Evolutionary conservation across 768 basidiomycete genomes (phyloP), one percentile per base, ranked within the genome.

Genomic region (Tephrocybe sp.): DNA sequence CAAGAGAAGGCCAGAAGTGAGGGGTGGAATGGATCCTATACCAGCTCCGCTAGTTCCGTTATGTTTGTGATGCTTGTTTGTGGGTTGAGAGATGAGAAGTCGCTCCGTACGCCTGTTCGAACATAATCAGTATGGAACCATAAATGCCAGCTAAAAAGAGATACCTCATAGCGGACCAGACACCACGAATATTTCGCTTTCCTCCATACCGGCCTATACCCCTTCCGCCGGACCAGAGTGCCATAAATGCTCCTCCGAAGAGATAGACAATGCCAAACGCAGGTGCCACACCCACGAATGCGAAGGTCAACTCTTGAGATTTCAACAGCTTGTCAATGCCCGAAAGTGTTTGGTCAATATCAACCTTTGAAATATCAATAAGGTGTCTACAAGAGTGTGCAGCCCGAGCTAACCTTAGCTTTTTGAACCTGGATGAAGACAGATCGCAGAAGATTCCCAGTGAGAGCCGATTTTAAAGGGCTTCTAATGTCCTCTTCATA

Each of bases 221-320:
- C 23, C 69, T 69, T 1, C 78, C 74, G 6, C 78, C 77, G 0
- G 66, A 67, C 69, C 80, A 81, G 1, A 88, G 49, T 1, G 68
- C 66, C 10, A 69, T 57, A 3, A 86, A 24, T 62, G 78, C 83
- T 8, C 80, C 81, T 13, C 77, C 75, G 2, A 77, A 50, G 1
- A 84, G 72, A 57, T 94, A 94, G 3, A 94, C 78, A 27, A 98
- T 71, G 3, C 86, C 80, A 42, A 97, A 68, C 0, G 88, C 86
- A 8, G 95, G 95, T 0, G 95, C 94, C 13, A 98, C 87, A 56
- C 94, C 94, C 52, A 97, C 93, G 60, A 97, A 97, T 4, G 90
- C 95, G 59, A 99, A 99, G 1, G 93, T 97, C 37, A 97, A 74
- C 62, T 95, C 91, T 68, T 97, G 94, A 1, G 91, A 94, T 57